A percentile compares a stretch with the other conserved stretches of the same genome.
phyloP scores from a whole-genome alignment of 2,329 filamentous ascomycete genomes.

The Sclerotinia spermophila region DNA sequence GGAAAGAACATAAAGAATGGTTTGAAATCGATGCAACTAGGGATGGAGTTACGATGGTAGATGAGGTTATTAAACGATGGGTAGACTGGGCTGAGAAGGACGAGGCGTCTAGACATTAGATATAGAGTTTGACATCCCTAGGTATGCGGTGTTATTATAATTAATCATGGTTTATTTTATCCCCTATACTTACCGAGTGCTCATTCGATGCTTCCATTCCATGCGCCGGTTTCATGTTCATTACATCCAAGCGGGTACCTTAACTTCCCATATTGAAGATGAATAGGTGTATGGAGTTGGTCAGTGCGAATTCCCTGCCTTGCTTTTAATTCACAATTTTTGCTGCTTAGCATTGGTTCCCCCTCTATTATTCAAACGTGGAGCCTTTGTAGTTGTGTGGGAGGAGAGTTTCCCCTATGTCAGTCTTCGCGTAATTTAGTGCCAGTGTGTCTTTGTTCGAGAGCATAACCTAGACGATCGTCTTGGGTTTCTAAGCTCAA shows the following conservation, averaged over 20 bases:
- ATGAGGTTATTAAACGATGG: conserved; percentile 79
- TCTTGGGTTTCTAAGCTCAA: not conserved
- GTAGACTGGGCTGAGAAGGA: conserved; percentile 59
- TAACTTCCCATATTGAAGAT: not conserved
- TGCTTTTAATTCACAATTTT: not conserved
- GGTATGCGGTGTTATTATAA: not conserved
- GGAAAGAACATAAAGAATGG: conserved; percentile 87
- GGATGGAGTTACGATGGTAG: conserved; percentile 63
- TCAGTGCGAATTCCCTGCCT: not conserved
- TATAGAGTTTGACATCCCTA: not conserved
- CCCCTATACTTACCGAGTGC: not conserved
- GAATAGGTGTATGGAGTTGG: not conserved
- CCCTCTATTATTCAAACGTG: not conserved
- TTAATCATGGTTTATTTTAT: not conserved
- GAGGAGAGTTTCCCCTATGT: not conserved
- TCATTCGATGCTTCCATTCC: not conserved
- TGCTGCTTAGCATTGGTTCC: not conserved
- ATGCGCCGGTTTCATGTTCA: not conserved
- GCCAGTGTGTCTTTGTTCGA: not conserved
- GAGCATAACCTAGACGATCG: not conserved
- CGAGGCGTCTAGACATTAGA: conserved; percentile 19
- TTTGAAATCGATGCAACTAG: conserved; percentile 80
- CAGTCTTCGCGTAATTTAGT: not conserved
- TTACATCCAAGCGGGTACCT: not conserved
- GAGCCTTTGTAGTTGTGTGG: not conserved